Percentiles rank a stretch among this genome's conserved stretches.
Evolutionary conservation across 1,139 yeast genomes (phyloP).

Genomic region (Candida sanyaensis): DNA sequence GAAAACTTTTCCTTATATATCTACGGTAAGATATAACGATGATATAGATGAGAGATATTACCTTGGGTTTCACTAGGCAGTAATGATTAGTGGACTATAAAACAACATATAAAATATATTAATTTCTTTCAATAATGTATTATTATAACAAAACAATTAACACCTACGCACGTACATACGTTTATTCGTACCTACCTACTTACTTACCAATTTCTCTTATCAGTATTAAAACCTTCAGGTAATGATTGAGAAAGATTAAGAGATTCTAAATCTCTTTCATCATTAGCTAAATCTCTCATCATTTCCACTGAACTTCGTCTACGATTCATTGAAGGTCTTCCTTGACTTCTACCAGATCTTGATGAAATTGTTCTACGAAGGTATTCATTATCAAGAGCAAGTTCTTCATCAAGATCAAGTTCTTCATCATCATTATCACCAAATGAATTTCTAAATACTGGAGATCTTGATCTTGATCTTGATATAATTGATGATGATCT

Average conservation of each 20-base stretch:
- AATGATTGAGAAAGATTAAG: not conserved
- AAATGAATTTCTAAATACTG: not conserved
- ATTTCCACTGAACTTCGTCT: not conserved
- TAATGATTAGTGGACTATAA: no score
- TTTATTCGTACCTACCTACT: not conserved
- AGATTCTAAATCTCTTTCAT: not conserved
- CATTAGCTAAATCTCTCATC: not conserved
- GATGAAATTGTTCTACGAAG: not conserved
- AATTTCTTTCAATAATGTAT: no score
- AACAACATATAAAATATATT: no score
- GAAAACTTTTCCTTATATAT: no score
- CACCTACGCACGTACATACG: no score
- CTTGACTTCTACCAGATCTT: no score
- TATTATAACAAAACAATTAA: no score
- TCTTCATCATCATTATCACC: not conserved
- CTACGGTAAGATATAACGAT: no score
- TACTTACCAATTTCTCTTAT: not conserved
- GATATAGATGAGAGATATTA: no score
- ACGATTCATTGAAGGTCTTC: not conserved
- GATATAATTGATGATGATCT: not conserved
- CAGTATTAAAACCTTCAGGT: slow-evolving; percentile 5
- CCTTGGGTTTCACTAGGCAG: no score
- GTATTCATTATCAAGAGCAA: not conserved
- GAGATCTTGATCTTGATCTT: not conserved
- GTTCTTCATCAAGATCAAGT: no score